Percentiles rank a stretch among this genome's conserved stretches.
These are phyloP conservation scores for Ceriops decandra DNA, from an alignment of 345 rosid species.

Conservation along the genomic window DNA sequence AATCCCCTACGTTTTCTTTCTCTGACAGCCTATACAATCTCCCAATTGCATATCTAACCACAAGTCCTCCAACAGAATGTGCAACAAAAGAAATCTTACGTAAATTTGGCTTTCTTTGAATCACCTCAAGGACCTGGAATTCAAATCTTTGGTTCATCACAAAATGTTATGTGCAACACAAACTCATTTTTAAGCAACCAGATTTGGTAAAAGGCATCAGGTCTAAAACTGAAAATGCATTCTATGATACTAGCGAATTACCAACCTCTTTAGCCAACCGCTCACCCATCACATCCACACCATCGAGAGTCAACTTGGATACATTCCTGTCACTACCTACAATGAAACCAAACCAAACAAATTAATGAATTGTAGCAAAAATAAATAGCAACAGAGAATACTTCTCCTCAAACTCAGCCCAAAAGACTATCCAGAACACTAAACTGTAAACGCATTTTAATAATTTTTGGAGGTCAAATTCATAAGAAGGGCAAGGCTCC, in stretches of 20 bases:
- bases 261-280: slow-evolving; percentile 79
- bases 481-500: slow-evolving; percentile 6
- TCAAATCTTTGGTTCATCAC: slow-evolving; percentile 11
- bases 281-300: slow-evolving; percentile 98
- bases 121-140: slow-evolving; percentile 71
- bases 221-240: background rate
- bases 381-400: background rate
- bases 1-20: slow-evolving; percentile 31
- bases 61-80: slow-evolving; percentile 87
- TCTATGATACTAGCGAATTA: slow-evolving; percentile 2
- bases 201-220: background rate
- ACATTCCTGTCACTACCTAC: slow-evolving; percentile 80
- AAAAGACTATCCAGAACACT: background rate
- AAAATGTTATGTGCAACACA: slow-evolving; percentile 1
- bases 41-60: slow-evolving; percentile 93
- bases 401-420: background rate
- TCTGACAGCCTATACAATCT: slow-evolving; percentile 61
- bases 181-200: background rate
- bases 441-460: background rate
- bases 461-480: background rate
- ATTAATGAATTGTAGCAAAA: background rate
- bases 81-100: slow-evolving; percentile 85
- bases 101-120: slow-evolving; percentile 56
- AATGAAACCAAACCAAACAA: slow-evolving; percentile 8
- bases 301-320: slow-evolving; percentile 66